Percentiles rank a stretch among this genome's conserved stretches.
phyloP scores from a whole-genome alignment of 108 stramenopile species.

The Pseudonitzschia multiseries region DNA sequence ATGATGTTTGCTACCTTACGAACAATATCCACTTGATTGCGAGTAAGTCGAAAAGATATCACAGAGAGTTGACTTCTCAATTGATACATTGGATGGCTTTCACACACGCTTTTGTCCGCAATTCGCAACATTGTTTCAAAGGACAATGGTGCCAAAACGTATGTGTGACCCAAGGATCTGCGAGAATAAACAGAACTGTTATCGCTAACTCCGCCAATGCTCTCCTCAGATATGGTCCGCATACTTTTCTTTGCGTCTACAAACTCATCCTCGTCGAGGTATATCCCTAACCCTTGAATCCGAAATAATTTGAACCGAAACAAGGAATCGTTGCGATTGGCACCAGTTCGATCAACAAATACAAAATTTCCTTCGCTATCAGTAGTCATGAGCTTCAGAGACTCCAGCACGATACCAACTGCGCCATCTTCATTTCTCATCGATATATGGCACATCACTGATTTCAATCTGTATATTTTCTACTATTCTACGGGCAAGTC shows the following conservation, averaged over 20 bases:
- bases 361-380: slow-evolving; percentile 58
- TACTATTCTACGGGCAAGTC: slow-evolving; percentile 74
- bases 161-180: slow-evolving; percentile 35
- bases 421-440: slow-evolving; percentile 49
- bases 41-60: slow-evolving; percentile 56
- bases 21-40: slow-evolving; percentile 69
- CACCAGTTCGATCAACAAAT: slow-evolving; percentile 70
- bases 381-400: slow-evolving; percentile 68
- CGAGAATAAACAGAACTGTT: background rate
- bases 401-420: slow-evolving; percentile 65
- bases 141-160: slow-evolving; percentile 69
- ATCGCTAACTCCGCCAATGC: background rate
- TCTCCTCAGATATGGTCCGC: slow-evolving; percentile 14
- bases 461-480: slow-evolving; percentile 87
- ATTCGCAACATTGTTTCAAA: slow-evolving; percentile 77
- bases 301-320: slow-evolving; percentile 72
- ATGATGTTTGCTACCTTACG: slow-evolving; percentile 48
- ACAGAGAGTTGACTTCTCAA: slow-evolving; percentile 63
- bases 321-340: slow-evolving; percentile 1
- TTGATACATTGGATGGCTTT: slow-evolving; percentile 76
- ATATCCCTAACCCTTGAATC: slow-evolving; percentile 71
- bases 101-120: slow-evolving; percentile 58
- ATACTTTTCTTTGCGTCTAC: slow-evolving; percentile 1
- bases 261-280: slow-evolving; percentile 53
- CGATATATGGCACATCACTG: slow-evolving; percentile 65